Evolutionary conservation across 129 eudicot genomes (phyloP).

Genomic region (Deinandra increscens): DNA sequence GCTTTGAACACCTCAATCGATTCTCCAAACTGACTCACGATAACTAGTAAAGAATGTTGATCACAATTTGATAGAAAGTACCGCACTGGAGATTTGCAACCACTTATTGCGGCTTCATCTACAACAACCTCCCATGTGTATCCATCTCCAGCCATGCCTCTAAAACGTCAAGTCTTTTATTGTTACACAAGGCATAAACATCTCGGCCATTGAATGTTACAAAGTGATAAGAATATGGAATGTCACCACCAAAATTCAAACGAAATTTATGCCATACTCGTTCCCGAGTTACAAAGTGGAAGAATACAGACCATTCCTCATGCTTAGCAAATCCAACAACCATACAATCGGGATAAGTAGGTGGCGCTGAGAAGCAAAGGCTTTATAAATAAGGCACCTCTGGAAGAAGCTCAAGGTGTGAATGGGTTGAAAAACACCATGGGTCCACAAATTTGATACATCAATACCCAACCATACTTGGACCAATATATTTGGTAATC

Average conservation of each 20-base stretch:
- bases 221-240: background rate
- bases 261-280: background rate
- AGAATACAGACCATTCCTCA: no score
- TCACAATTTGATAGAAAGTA: background rate
- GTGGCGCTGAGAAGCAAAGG: background rate
- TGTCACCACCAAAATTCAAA: background rate
- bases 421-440: background rate
- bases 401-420: background rate
- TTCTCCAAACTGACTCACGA: background rate
- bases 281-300: background rate
- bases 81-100: background rate
- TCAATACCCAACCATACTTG: background rate
- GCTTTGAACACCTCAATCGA: background rate
- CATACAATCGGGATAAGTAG: background rate
- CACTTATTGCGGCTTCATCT: background rate
- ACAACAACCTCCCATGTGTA: background rate
- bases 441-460: background rate
- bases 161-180: background rate
- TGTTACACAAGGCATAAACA: conserved; percentile 3
- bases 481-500: background rate
- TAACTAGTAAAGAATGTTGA: background rate
- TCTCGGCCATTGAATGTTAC: background rate
- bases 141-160: background rate
- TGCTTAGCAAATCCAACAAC: background rate
- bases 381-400: background rate